phyloP scores from a whole-genome alignment of 805 yeast species.

The Saturnispora kantuleensis region DNA sequence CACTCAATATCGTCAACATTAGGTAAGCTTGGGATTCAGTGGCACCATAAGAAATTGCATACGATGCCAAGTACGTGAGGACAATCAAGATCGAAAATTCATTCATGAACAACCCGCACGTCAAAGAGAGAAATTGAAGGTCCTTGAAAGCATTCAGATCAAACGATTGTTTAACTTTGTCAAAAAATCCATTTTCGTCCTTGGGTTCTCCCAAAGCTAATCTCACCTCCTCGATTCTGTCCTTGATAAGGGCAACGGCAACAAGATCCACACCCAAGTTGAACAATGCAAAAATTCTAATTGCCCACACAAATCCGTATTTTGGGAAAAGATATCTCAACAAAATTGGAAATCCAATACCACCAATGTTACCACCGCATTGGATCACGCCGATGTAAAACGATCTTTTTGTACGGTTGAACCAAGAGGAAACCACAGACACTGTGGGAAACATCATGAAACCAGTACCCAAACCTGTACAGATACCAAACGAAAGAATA shows the following conservation, averaged over 20 bases:
- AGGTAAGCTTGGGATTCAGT: constrained; percentile 34
- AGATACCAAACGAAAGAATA: constrained; percentile 45
- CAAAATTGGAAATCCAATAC: constrained; percentile 41
- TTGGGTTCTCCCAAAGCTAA: constrained; percentile 16
- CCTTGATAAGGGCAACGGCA: constrained; percentile 31
- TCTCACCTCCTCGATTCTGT: constrained; percentile 27
- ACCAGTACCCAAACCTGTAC: constrained; percentile 51
- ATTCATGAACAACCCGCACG: constrained; percentile 35
- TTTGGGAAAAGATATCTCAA: constrained; percentile 36
- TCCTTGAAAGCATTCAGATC: constrained; percentile 33
- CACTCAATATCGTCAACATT: constrained; percentile 37
- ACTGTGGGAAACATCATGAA: constrained; percentile 51
- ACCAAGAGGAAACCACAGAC: constrained; percentile 61
- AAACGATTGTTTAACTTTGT: constrained; percentile 25
- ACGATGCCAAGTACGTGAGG: constrained; percentile 43
- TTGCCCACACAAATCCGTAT: constrained; percentile 49
- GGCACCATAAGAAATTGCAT: constrained; percentile 39
- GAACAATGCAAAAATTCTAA: constrained; percentile 40
- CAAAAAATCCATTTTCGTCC: constrained; percentile 11
- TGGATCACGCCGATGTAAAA: constrained; percentile 41
- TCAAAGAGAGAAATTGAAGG: constrained; percentile 28
- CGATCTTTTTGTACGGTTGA: constrained; percentile 40
- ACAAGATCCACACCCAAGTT: constrained; percentile 30
- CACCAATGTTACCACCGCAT: constrained; percentile 46
- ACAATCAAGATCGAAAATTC: constrained; percentile 39